Conservation (phyloP, 495 filamentous ascomycete species). For the Gamarada debralockiae region DNA sequence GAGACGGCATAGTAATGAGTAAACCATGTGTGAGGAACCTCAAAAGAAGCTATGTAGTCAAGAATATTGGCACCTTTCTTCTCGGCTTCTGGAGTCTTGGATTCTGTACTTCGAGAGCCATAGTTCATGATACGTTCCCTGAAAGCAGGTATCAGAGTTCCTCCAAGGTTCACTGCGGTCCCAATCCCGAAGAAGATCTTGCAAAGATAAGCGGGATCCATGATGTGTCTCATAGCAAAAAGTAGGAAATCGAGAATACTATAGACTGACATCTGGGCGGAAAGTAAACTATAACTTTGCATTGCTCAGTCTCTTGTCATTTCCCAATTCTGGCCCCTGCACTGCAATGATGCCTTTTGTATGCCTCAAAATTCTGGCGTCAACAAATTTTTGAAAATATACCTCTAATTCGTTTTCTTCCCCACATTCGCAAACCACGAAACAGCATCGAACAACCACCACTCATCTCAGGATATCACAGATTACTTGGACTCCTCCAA, state of each 20-base stretch:
- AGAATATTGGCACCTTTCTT: background rate
- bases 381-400: background rate
- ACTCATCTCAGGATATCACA: background rate
- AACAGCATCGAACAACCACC: background rate
- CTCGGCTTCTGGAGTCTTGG: background rate
- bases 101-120: slow-evolving; percentile 36
- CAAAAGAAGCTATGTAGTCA: slow-evolving; percentile 18
- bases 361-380: too few relatives aligned
- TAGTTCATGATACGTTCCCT: slow-evolving; percentile 42
- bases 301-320: too few relatives aligned
- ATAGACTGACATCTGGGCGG: too few relatives aligned
- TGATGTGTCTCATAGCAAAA: background rate
- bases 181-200: slow-evolving; percentile 43
- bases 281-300: too few relatives aligned
- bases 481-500: background rate
- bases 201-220: slow-evolving; percentile 37
- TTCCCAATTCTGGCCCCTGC: too few relatives aligned
- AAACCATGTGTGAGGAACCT: slow-evolving; percentile 86
- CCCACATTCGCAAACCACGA: background rate
- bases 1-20: slow-evolving; percentile 79
- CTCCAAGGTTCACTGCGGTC: slow-evolving; percentile 33
- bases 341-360: too few relatives aligned
- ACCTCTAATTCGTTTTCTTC: background rate
- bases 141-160: slow-evolving; percentile 34
- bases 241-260: background rate